Evolutionary conservation across 176 grass and related monocot genomes (phyloP), one percentile per base, ranked within the genome.

Genomic region (Musa troglodytarum): DNA sequence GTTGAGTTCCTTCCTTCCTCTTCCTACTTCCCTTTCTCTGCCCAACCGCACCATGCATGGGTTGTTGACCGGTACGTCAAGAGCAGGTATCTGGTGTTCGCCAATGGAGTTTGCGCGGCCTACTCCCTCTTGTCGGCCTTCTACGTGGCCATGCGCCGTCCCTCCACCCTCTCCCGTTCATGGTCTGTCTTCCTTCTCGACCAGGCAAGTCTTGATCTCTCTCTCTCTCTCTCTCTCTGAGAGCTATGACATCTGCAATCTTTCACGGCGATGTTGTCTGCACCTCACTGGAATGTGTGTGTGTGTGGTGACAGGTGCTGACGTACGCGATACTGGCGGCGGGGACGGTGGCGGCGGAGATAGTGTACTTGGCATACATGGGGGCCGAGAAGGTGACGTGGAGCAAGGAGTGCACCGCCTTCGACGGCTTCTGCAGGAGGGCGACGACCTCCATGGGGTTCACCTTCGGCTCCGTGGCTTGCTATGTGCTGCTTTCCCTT

Each of bases 121-220:
- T 99, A 99, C 86, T 89, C 95, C 26, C 86, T 99, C 0, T 50
- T 76, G 0, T 87, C 90, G 8, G 84, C 88, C 1, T 94, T 99
- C 65, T 91, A 86, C 88, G 87, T 82, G 0, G 86, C 86, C 19
- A 77, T 89, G 65, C 86, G 88, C 0, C 82, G 90, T 43, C 78
- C 86, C 1, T 63, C 80, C 13, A 91, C 84, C 50, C 64, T 94
- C 1, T 77, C 88, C 21, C 73, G 80, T 20, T 91, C 86, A 20
- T 99, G 95, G 95, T 16, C 78, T 15, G 58, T 99, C 78, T 99
- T 99, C 78, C 83, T 99, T 69, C 84, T 99, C 19, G 95, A 99
- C 21, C 95, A 99, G 90, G 95, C 43, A 50, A 70, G 43, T 10
- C 5, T 50, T 2, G 10, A 69, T 34, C 29, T 34, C 29, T 96